phyloP scores from a whole-genome alignment of 1,284 basidiomycete species.

The Sporisorium reilianum region DNA sequence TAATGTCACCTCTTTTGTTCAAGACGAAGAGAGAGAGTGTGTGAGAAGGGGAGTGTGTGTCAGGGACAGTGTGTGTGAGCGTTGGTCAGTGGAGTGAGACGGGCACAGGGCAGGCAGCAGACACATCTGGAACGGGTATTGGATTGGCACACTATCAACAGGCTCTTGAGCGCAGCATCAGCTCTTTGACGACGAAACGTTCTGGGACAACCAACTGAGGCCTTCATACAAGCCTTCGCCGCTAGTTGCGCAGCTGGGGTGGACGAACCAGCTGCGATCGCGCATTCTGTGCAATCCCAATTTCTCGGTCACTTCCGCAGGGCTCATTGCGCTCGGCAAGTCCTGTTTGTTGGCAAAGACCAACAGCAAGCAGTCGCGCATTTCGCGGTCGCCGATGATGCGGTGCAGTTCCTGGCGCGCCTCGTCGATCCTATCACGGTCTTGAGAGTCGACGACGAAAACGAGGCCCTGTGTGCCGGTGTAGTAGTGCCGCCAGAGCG shows the following conservation, averaged over 20 bases:
- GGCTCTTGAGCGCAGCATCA: background rate
- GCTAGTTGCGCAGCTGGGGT: conserved; percentile 74
- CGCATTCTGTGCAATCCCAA: conserved; percentile 94
- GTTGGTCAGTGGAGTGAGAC: no score
- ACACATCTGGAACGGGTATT: no score
- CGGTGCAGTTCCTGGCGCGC: conserved; percentile 95
- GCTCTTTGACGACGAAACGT: conserved; percentile 49
- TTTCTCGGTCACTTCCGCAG: conserved; percentile 98
- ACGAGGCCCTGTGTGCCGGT: conserved; percentile 76
- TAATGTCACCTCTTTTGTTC: background rate
- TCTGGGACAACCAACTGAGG: conserved; percentile 63
- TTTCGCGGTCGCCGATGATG: conserved; percentile 96
- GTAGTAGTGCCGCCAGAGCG: conserved; percentile 93
- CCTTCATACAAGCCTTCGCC: conserved; percentile 68
- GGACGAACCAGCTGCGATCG: conserved; percentile 98
- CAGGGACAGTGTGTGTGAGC: no score
- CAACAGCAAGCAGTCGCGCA: conserved; percentile 95
- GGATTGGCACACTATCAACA: no score
- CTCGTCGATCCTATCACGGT: conserved; percentile 94
- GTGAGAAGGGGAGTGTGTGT: no score
- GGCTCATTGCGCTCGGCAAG: conserved; percentile 97
- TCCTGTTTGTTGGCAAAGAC: conserved; percentile 99
- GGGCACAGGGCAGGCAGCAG: no score
- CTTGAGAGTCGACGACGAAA: conserved; percentile 80
- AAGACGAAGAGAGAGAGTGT: no score